Percentiles rank a stretch among this genome's conserved stretches.
Evolutionary conservation across 176 grass and related monocot genomes (phyloP).

Genomic region (Cymbopogon citratus): DNA sequence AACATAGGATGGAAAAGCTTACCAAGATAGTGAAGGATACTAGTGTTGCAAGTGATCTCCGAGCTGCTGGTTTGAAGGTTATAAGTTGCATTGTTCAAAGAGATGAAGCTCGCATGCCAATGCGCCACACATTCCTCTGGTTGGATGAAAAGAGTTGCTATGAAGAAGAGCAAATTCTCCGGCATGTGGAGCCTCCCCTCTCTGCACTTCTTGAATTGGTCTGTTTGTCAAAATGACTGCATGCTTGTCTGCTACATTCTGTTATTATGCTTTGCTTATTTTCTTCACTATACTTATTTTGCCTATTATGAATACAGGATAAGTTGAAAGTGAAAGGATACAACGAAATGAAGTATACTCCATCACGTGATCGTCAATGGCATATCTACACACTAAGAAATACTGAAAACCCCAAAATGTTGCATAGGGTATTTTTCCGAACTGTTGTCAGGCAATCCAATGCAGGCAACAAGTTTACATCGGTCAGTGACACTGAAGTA

Average conservation of each 20-base stretch:
- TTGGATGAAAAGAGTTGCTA: slow-evolving; percentile 63
- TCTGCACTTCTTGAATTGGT: slow-evolving; percentile 96
- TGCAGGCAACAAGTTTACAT: slow-evolving; percentile 47
- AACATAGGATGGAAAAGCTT: slow-evolving; percentile 61
- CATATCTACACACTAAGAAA: slow-evolving; percentile 85
- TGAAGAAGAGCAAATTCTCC: slow-evolving; percentile 79
- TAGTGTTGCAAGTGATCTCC: slow-evolving; percentile 46
- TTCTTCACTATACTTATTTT: slow-evolving; percentile 5
- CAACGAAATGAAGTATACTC: slow-evolving; percentile 80
- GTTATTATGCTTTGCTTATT: slow-evolving; percentile 13
- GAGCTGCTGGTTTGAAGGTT: slow-evolving; percentile 52
- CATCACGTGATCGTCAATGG: slow-evolving; percentile 95
- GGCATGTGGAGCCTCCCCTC: slow-evolving; percentile 86
- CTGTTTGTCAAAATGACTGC: slow-evolving; percentile 15
- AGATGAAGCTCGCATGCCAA: slow-evolving; percentile 60
- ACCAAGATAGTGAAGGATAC: slow-evolving; percentile 54
- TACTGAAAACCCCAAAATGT: slow-evolving; percentile 53
- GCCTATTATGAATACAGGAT: slow-evolving; percentile 45
- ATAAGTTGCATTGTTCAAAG: slow-evolving; percentile 93
- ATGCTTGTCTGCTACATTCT: slow-evolving; percentile 10
- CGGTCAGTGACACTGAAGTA: slow-evolving; percentile 40
- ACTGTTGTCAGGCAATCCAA: slow-evolving; percentile 79
- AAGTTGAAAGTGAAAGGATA: slow-evolving; percentile 88
- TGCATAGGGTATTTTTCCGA: slow-evolving; percentile 87
- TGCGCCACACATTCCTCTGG: slow-evolving; percentile 86